Conservation (phyloP, 1,139 yeast genomes). For the Scheffersomyces quercinus region DNA sequence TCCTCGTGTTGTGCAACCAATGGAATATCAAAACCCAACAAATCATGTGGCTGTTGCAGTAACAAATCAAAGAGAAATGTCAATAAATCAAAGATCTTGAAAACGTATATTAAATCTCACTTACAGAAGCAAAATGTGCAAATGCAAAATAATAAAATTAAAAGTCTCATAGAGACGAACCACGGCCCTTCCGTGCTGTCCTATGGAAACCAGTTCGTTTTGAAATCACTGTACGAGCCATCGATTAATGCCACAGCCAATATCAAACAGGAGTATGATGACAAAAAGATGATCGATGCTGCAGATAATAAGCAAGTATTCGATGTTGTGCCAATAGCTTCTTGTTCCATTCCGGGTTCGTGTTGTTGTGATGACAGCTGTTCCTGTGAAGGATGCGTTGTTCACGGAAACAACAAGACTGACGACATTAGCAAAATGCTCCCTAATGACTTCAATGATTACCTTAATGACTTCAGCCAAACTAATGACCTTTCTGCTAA, state of each 20-base stretch:
- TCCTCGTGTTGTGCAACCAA: conserved; percentile 32
- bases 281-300: neutral
- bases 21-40: conserved; percentile 21
- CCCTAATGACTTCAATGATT: conserved; percentile 8
- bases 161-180: no score
- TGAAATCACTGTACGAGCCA: neutral
- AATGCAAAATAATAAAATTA: neutral
- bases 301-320: conserved; percentile 9
- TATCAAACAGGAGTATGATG: neutral
- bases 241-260: neutral
- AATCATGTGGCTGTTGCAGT: conserved; percentile 31
- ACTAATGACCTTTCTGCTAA: conserved; percentile 1
- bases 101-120: conserved; percentile 33
- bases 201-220: conserved; percentile 8
- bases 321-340: conserved; percentile 31
- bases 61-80: conserved; percentile 16
- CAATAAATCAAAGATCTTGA: conserved; percentile 39
- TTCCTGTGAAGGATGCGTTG: conserved; percentile 48
- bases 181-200: no score
- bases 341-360: conserved; percentile 52
- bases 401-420: conserved; percentile 35
- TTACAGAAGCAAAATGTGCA: conserved; percentile 8
- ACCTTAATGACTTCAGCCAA: conserved; percentile 4
- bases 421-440: conserved; percentile 11
- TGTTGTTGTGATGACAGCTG: conserved; percentile 52